Base-by-base conservation (phyloP, 768 basidiomycete species). In the Lactifluus subvellereus region DNA sequence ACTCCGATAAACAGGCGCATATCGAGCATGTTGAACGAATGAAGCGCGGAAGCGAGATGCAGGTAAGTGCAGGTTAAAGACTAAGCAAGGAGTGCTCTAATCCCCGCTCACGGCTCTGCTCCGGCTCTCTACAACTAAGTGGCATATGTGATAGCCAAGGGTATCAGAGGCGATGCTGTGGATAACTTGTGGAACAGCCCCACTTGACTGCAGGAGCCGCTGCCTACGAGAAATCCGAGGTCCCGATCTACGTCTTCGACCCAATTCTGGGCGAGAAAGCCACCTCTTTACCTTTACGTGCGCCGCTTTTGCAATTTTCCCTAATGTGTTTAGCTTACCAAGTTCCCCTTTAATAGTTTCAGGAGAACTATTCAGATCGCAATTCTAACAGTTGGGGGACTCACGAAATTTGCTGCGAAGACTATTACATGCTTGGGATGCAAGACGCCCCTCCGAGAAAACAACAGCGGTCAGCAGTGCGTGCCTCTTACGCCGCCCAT, bases 331-430 rank as follows among this genome's bases (percentile, higher is more conserved):
- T 14, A 38, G 50, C 55, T 54, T 11, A 53, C 62, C 52, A 40
- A 65, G 56, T 62, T 54, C 62, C 50, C 49, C 45, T 47, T 60
- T 32, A 40, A 42, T 67, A 98, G 96, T 99, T 53, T 88, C 92
- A 30, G 97, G 97, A 2, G 94, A 96, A 68, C 94, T 0, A 97
- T 99, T 53, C 87, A 94, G 66, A 98, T 98, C 55, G 94, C 95
- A 5, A 98, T 97, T 1, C 97, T 97, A 0, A 95, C 93, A 0
- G 84, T 94, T 10, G 97, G 96, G 18, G 97, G 97, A 30, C 74
- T 99, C 57, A 99, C 98, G 97, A 98, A 96, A 73, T 99, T 98
- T 70, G 94, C 95, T 0, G 94, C 97, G 32, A 96, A 94, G 76
- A 96, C 91, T 0, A 84, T 89, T 4, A 99, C 93, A 2, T 99